Conservation (phyloP, 1,139 yeast genomes). For the Sugiyamaella sp. region DNA sequence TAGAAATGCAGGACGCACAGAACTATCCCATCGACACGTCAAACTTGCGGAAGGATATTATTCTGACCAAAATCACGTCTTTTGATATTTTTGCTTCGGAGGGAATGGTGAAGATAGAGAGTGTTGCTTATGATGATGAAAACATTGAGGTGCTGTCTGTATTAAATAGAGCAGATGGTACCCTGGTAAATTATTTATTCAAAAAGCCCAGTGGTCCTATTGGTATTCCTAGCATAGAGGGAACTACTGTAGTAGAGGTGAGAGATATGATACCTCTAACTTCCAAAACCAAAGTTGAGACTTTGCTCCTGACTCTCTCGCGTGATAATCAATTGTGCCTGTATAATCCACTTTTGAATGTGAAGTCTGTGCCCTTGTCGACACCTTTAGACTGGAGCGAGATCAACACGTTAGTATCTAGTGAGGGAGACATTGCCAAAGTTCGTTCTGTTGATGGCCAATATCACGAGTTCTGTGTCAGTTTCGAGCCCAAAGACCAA, state of each 20-base stretch:
- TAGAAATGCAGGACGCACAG: conserved; percentile 17
- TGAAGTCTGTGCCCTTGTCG: conserved; percentile 50
- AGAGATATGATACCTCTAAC: conserved; percentile 22
- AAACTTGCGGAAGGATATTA: conserved; percentile 61
- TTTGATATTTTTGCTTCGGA: conserved; percentile 28
- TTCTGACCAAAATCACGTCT: conserved; percentile 62
- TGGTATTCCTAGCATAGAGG: conserved; percentile 32
- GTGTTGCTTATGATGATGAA: conserved; percentile 53
- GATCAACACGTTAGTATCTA: conserved; percentile 19
- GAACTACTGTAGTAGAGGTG: conserved; percentile 30
- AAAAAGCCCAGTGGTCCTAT: conserved; percentile 31
- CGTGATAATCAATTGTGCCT: conserved; percentile 47
- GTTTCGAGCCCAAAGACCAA: conserved; percentile 52
- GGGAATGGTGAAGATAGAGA: conserved; percentile 47
- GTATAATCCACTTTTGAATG: conserved; percentile 66
- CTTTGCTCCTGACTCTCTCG: conserved; percentile 19
- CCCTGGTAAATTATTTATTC: conserved; percentile 31
- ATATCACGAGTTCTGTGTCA: conserved; percentile 45
- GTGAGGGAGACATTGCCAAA: conserved; percentile 27
- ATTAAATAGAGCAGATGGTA: conserved; percentile 35
- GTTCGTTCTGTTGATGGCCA: conserved; percentile 33
- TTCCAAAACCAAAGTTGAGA: neutral
- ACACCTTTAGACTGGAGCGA: conserved; percentile 25
- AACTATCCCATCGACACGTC: conserved; percentile 26
- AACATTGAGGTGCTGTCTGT: conserved; percentile 63